A percentile compares a stretch with the other conserved stretches of the same genome.
Evolutionary conservation across 345 rosid genomes (phyloP).

Genomic region (Gossypium longicalyx): DNA sequence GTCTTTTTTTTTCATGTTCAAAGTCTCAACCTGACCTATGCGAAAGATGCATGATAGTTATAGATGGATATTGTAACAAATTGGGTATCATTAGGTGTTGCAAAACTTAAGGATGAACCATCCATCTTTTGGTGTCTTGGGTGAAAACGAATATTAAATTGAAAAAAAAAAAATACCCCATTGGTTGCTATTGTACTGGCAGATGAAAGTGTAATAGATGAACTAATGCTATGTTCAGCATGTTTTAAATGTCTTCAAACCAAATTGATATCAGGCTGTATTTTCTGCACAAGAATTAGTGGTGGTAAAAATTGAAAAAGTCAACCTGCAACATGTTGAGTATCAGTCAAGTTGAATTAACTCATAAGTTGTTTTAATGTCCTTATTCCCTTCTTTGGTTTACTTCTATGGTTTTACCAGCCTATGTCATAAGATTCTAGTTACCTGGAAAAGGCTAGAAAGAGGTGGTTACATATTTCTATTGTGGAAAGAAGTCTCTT

Average conservation of each 20-base stretch:
- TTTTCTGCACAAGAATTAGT: background rate
- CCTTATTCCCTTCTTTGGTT: background rate
- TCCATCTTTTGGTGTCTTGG: background rate
- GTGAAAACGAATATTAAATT: background rate
- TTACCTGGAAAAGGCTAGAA: background rate
- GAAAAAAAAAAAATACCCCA: background rate
- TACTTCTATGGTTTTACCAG: background rate
- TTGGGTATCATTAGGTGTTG: background rate
- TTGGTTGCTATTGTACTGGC: background rate
- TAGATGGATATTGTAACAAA: background rate
- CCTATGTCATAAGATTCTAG: background rate
- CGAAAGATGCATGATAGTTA: background rate
- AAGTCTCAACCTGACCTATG: conserved; percentile 1
- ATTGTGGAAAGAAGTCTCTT: background rate
- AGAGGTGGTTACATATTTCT: background rate
- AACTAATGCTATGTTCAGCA: background rate
- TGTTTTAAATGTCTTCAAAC: background rate
- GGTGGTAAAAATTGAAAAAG: background rate
- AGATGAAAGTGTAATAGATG: background rate
- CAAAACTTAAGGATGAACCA: conserved; percentile 2
- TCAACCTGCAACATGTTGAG: background rate
- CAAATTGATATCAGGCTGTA: background rate
- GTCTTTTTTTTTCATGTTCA: background rate
- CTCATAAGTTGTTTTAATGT: background rate
- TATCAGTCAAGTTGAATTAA: background rate